A percentile compares a stretch with the other conserved stretches of the same genome.
These are phyloP conservation scores for Neurospora sp. DNA, from an alignment of 495 filamentous ascomycete genomes.

Conservation along the genomic window DNA sequence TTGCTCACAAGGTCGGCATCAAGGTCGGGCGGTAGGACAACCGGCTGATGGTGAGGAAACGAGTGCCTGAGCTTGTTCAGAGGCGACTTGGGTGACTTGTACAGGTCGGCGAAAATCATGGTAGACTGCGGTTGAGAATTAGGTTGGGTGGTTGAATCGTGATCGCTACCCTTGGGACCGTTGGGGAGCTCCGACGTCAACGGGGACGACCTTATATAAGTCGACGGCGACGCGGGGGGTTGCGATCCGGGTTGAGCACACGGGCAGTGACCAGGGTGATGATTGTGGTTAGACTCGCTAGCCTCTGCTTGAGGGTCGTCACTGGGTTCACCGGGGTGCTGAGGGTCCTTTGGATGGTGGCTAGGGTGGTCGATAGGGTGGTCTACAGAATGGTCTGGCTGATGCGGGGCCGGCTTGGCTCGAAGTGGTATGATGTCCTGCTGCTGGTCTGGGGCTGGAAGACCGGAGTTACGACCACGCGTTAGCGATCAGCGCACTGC, in stretches of 20 bases:
- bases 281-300: not conserved
- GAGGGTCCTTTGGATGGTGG: not conserved
- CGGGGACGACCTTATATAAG: conserved; percentile 16
- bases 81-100: conserved; percentile 26
- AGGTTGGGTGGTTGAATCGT: not conserved
- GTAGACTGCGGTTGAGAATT: not conserved
- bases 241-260: conserved; percentile 6
- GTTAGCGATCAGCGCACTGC: not conserved
- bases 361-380: not conserved
- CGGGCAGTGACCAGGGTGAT: conserved; percentile 16
- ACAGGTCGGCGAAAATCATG: conserved; percentile 31
- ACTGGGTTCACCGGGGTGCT: not conserved
- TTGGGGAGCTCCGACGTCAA: conserved; percentile 4
- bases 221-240: conserved; percentile 5
- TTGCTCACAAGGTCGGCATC: conserved; percentile 43
- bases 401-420: not conserved
- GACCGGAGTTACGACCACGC: not conserved
- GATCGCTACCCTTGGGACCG: conserved; percentile 14
- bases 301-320: not conserved
- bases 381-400: not conserved
- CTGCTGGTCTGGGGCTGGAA: not conserved
- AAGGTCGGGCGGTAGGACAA: conserved; percentile 23
- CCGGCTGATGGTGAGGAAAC: conserved; percentile 12
- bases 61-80: conserved; percentile 32
- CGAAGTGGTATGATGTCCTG: not conserved